phyloP scores from a whole-genome alignment of 208 protist genomes.

The Herpetomonas muscarum region DNA sequence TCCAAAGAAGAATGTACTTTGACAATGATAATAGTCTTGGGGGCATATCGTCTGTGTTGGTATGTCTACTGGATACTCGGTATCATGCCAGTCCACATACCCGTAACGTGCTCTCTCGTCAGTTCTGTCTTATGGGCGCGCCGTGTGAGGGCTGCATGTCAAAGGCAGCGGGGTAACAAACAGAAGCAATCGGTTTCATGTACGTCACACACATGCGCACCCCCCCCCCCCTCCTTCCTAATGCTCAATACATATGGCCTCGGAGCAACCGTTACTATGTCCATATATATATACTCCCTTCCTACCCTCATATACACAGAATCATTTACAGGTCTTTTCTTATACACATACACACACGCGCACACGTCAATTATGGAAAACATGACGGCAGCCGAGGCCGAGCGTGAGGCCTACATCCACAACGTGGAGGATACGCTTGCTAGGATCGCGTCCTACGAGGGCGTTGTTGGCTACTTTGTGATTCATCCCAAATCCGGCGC shows the following conservation, averaged over 20 bases:
- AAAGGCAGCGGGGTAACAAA: no score
- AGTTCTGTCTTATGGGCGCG: no score
- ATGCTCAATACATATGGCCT: no score
- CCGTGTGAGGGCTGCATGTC: no score
- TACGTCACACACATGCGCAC: no score
- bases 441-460: constrained; percentile 66
- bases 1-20: constrained; percentile 7
- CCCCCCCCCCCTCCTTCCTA: no score
- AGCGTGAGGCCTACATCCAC: constrained; percentile 56
- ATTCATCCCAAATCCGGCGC: constrained; percentile 54
- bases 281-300: neutral
- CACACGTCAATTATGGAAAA: constrained; percentile 21
- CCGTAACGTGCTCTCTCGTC: no score
- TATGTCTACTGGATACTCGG: no score
- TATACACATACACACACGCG: neutral
- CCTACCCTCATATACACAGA: neutral
- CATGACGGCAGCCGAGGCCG: constrained; percentile 15
- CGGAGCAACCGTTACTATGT: neutral
- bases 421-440: constrained; percentile 64
- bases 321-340: constrained; percentile 8
- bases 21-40: no score
- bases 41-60: no score
- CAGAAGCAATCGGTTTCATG: no score
- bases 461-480: constrained; percentile 78
- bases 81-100: no score